Evolutionary conservation across 768 basidiomycete species (phyloP).

Genomic region (Naganishia vishniacii): DNA sequence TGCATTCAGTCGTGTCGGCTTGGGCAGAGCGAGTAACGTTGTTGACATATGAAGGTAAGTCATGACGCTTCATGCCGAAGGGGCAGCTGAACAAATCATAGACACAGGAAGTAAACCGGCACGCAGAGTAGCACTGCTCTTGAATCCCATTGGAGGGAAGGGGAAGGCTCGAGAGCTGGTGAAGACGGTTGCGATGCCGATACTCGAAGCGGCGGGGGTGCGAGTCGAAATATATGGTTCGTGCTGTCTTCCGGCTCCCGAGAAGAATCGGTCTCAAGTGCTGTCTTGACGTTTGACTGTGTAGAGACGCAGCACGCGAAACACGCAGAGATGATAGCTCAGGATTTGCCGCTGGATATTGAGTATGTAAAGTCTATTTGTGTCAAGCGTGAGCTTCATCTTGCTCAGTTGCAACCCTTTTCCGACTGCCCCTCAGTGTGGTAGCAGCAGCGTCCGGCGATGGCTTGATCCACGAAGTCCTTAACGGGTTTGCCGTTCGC

Average conservation of each 20-base stretch:
- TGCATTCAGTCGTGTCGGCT: neutral
- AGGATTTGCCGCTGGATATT: slow-evolving; percentile 35
- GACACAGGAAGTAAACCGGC: too few relatives aligned
- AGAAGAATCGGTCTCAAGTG: too few relatives aligned
- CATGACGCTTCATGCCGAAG: too few relatives aligned
- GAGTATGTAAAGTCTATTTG: slow-evolving; percentile 42
- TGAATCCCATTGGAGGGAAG: slow-evolving; percentile 49
- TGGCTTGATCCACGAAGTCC: slow-evolving; percentile 47
- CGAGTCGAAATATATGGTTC: slow-evolving; percentile 40
- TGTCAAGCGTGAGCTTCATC: neutral
- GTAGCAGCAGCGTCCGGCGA: slow-evolving; percentile 47
- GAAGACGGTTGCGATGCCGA: slow-evolving; percentile 40
- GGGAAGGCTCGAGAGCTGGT: slow-evolving; percentile 41
- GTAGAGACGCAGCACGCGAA: slow-evolving; percentile 44
- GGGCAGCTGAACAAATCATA: too few relatives aligned
- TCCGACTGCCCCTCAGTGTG: slow-evolving; percentile 38
- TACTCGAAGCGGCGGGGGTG: slow-evolving; percentile 45
- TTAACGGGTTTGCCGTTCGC: slow-evolving; percentile 46
- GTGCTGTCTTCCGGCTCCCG: slow-evolving; percentile 10
- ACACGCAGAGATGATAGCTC: slow-evolving; percentile 45
- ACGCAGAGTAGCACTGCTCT: slow-evolving; percentile 38
- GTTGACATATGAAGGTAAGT: slow-evolving; percentile 4
- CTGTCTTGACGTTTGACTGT: too few relatives aligned
- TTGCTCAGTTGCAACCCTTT: neutral
- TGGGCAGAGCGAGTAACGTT: neutral